phyloP scores from a whole-genome alignment of 177 flowering plant species.

The Vitis hybrid region DNA sequence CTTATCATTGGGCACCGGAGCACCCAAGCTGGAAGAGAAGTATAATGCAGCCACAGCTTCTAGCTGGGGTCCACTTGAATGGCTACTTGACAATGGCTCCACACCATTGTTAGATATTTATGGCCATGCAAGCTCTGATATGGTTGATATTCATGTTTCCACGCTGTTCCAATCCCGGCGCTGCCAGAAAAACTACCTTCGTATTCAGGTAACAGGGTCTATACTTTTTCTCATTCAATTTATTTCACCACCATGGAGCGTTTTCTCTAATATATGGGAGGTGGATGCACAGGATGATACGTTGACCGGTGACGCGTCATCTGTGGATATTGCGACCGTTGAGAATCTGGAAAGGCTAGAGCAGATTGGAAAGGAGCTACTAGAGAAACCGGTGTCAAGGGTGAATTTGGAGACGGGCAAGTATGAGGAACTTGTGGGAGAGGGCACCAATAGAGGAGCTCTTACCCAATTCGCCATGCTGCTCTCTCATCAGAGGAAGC shows the following conservation, averaged over 20 bases:
- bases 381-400: slow-evolving; percentile 17
- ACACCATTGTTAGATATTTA: slow-evolving; percentile 36
- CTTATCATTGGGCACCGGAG: slow-evolving; percentile 37
- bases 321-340: slow-evolving; percentile 27
- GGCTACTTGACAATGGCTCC: slow-evolving; percentile 28
- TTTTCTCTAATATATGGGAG: not conserved
- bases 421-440: slow-evolving; percentile 16
- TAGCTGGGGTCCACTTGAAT: slow-evolving; percentile 29
- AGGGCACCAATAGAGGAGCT: slow-evolving; percentile 35
- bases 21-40: slow-evolving; percentile 24
- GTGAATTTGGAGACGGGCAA: slow-evolving; percentile 13
- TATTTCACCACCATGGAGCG: not conserved
- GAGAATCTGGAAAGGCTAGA: slow-evolving; percentile 27
- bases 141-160: slow-evolving; percentile 45
- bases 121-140: slow-evolving; percentile 33
- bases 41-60: slow-evolving; percentile 24
- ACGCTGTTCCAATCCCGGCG: slow-evolving; percentile 28
- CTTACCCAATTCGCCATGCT: slow-evolving; percentile 25
- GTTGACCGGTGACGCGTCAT: slow-evolving; percentile 20
- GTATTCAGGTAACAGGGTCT: slow-evolving; percentile 28
- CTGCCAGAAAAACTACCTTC: slow-evolving; percentile 29
- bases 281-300: slow-evolving; percentile 13
- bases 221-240: not conserved
- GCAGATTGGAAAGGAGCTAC: slow-evolving; percentile 21
- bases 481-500: slow-evolving; percentile 22